These are phyloP conservation scores for Trichophyton simii DNA, from an alignment of 2,329 filamentous ascomycete species.

Conservation along the genomic window DNA sequence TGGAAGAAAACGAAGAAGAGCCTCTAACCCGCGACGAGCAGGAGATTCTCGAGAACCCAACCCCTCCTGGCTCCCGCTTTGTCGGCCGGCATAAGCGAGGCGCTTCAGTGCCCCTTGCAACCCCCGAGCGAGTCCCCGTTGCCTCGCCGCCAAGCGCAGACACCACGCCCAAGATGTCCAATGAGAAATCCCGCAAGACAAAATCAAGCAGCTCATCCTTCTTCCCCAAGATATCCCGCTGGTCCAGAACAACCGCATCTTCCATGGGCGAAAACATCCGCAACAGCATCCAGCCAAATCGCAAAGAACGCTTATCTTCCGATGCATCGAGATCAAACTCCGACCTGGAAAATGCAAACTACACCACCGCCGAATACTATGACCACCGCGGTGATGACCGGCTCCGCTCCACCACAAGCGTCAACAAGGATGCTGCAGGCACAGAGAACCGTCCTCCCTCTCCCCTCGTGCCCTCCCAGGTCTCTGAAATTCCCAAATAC, in stretches of 20 bases:
- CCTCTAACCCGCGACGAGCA: slow-evolving; percentile 35
- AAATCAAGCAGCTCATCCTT: slow-evolving; percentile 71
- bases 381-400: slow-evolving; percentile 36
- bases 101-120: slow-evolving; percentile 34
- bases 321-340: slow-evolving; percentile 64
- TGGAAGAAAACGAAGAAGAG: slow-evolving; percentile 68
- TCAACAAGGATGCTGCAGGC: slow-evolving; percentile 27
- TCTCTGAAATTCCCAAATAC: slow-evolving; percentile 49
- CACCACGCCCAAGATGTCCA: slow-evolving; percentile 54
- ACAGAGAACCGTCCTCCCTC: slow-evolving; percentile 43
- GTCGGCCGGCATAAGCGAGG: slow-evolving; percentile 29
- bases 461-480: slow-evolving; percentile 48
- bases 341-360: slow-evolving; percentile 54
- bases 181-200: slow-evolving; percentile 71
- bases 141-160: slow-evolving; percentile 53
- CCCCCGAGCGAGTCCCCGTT: slow-evolving; percentile 32
- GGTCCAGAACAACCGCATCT: slow-evolving; percentile 92
- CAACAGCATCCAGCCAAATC: slow-evolving; percentile 43
- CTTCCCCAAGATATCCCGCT: slow-evolving; percentile 88
- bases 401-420: slow-evolving; percentile 32
- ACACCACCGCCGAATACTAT: slow-evolving; percentile 33
- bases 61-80: slow-evolving; percentile 47
- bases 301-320: slow-evolving; percentile 50
- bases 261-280: slow-evolving; percentile 70
- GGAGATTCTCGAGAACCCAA: slow-evolving; percentile 41